phyloP scores from a whole-genome alignment of 106 monocot species.

The Acorus gramineus region DNA sequence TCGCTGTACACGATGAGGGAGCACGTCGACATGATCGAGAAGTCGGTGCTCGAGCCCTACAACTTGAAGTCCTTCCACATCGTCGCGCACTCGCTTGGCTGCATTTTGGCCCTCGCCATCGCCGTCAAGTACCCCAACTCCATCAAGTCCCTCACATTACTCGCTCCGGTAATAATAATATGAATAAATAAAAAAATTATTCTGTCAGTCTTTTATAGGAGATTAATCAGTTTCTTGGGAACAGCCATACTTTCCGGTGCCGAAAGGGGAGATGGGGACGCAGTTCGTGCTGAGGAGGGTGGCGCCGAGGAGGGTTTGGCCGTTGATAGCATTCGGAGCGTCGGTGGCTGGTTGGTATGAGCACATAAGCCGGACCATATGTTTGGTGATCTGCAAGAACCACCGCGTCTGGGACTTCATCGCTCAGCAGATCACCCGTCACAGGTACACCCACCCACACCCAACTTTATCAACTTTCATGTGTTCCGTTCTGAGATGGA shows the following conservation, averaged over 20 bases:
- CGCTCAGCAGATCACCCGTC: conserved; percentile 32
- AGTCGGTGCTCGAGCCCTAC: conserved; percentile 43
- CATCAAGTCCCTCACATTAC: conserved; percentile 62
- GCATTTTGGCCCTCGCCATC: conserved; percentile 66
- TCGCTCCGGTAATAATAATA: conserved; percentile 48
- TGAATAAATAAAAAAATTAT: too few species aligned
- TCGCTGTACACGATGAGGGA: conserved; percentile 79
- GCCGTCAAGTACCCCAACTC: conserved; percentile 62
- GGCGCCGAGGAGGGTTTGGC: conserved; percentile 84
- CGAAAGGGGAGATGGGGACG: conserved; percentile 39
- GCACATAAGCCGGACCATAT: conserved; percentile 83
- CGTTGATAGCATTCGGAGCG: conserved; percentile 62
- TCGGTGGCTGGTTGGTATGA: conserved; percentile 93
- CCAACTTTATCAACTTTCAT: too few species aligned
- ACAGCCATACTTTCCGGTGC: conserved; percentile 73
- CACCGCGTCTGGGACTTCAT: conserved; percentile 63
- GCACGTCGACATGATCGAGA: conserved; percentile 86
- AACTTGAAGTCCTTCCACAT: conserved; percentile 48
- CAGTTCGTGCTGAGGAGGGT: conserved; percentile 61
- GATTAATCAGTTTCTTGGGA: neutral
- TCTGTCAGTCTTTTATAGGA: neutral
- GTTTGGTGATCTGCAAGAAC: conserved; percentile 77
- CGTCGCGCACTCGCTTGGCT: conserved; percentile 85
- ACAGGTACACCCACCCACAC: conserved; percentile 23
- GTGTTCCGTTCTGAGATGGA: too few species aligned